Evolutionary conservation across 228 moss, liverwort and hornwort species (phyloP).

Genomic region (Sphagnum fallax): DNA sequence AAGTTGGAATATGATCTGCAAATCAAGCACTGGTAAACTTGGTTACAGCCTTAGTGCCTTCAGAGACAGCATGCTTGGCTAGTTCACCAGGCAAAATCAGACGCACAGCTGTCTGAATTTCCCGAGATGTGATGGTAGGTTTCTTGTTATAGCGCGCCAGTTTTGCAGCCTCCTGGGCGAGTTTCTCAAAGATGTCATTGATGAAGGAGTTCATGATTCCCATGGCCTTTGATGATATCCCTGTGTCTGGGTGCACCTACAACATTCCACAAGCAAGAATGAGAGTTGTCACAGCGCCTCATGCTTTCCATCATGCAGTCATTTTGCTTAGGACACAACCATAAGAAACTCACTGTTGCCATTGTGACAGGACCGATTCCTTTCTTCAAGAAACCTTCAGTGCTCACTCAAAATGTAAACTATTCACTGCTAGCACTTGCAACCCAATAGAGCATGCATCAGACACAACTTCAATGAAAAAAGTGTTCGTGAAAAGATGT

Average conservation of each 20-base stretch:
- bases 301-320: no score
- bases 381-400: no score
- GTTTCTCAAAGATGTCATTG: slow-evolving; percentile 9
- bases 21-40: slow-evolving; percentile 6
- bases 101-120: slow-evolving; percentile 8
- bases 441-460: no score
- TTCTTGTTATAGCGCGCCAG: slow-evolving; percentile 7
- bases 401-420: no score
- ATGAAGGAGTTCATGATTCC: slow-evolving; percentile 9
- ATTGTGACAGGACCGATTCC: no score
- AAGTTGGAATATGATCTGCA: neutral
- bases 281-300: no score
- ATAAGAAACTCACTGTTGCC: no score
- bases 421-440: no score
- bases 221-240: slow-evolving; percentile 8
- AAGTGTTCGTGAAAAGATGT: no score
- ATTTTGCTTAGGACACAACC: no score
- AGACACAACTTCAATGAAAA: no score
- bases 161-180: slow-evolving; percentile 7
- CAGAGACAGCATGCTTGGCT: slow-evolving; percentile 7
- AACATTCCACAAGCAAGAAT: neutral
- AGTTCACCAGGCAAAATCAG: slow-evolving; percentile 4
- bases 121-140: slow-evolving; percentile 5
- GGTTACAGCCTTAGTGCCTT: slow-evolving; percentile 3
- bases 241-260: slow-evolving; percentile 7